Base-by-base conservation (phyloP, 139 green algal genomes). In the Haematococcus lacustris region DNA sequence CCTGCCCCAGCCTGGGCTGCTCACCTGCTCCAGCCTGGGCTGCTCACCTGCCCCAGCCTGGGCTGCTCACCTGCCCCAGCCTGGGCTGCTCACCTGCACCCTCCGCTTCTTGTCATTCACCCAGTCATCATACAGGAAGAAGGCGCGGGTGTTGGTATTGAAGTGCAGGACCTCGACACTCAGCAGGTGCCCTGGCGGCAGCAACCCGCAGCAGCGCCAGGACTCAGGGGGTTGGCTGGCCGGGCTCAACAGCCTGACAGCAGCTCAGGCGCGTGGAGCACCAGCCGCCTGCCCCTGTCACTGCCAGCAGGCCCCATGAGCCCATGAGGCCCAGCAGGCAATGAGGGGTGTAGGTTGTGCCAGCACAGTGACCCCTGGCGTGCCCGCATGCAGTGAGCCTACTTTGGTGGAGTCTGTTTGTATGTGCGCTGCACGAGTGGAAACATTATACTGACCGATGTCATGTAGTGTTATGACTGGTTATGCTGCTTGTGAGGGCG, bases 41-140 rank as follows among this genome's bases (percentile, higher is more conserved):
- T n/a, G n/a, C n/a, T n/a, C n/a, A n/a, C n/a, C n/a, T n/a, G n/a
- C n/a, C n/a, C n/a, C n/a, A n/a, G n/a, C n/a, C n/a, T n/a, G n/a
- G n/a, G n/a, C n/a, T n/a, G n/a, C n/a, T n/a, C n/a, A n/a, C n/a
- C n/a, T n/a, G n/a, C n/a, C n/a, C n/a, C n/a, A n/a, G n/a, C n/a
- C n/a, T n/a, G n/a, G n/a, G n/a, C n/a, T n/a, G n/a, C n/a, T n/a
- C n/a, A n/a, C n/a, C n/a, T 78, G 79, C 72, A 84, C 79, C 3
- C 83, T 43, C 50, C 80, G 57, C 38, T 73, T 73, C 63, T 79
- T 64, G 6, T 75, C 68, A 30, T 50, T 83, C 38, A 88, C 57
- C 83, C 83, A 88, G 65, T 83, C 76, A 47, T 84, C 78, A 68
- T 83, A 83, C 5, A 76, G 65, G 71, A 85, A 87, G 66, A 80